Conservation (phyloP, 768 basidiomycete species). For the Leucocoprinus birnbaumii region DNA sequence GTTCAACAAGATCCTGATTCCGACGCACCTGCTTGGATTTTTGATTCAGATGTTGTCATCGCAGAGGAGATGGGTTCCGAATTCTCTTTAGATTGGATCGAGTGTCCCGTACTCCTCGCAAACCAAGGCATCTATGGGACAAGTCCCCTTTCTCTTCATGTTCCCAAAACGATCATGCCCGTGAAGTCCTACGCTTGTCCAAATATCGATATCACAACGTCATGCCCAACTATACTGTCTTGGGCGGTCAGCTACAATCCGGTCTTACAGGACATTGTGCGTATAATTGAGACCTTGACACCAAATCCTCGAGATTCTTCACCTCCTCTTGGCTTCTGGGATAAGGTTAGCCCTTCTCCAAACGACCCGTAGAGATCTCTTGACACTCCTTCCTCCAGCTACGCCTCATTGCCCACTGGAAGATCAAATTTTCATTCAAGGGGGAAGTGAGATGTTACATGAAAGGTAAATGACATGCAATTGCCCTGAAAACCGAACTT, state of each 20-base stretch:
- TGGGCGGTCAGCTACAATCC: constrained; percentile 91
- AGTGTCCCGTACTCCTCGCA: constrained; percentile 60
- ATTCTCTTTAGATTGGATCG: constrained; percentile 67
- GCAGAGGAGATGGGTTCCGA: constrained; percentile 82
- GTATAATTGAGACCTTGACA: constrained; percentile 77
- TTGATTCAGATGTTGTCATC: constrained; percentile 78
- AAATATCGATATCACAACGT: constrained; percentile 60
- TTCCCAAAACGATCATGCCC: constrained; percentile 94
- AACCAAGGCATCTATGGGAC: constrained; percentile 50
- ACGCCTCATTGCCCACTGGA: constrained; percentile 85
- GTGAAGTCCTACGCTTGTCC: constrained; percentile 90
- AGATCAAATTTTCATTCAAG: constrained; percentile 58
- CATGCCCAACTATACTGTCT: constrained; percentile 66
- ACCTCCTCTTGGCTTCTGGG: constrained; percentile 90
- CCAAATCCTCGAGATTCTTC: constrained; percentile 79
- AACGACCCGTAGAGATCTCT: too few species aligned
- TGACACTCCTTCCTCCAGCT: constrained; percentile 37
- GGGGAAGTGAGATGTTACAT: constrained; percentile 77
- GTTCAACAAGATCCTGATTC: constrained; percentile 20
- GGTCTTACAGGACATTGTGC: constrained; percentile 83
- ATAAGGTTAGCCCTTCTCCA: constrained; percentile 59
- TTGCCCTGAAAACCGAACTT: too few species aligned
- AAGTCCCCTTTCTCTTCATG: constrained; percentile 49
- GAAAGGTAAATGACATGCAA: constrained; percentile 86
- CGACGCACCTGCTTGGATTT: constrained; percentile 47